Evolutionary conservation across 495 filamentous ascomycete species (phyloP), one percentile per base, ranked within the genome.

Genomic region (Penicillium malachiteum): DNA sequence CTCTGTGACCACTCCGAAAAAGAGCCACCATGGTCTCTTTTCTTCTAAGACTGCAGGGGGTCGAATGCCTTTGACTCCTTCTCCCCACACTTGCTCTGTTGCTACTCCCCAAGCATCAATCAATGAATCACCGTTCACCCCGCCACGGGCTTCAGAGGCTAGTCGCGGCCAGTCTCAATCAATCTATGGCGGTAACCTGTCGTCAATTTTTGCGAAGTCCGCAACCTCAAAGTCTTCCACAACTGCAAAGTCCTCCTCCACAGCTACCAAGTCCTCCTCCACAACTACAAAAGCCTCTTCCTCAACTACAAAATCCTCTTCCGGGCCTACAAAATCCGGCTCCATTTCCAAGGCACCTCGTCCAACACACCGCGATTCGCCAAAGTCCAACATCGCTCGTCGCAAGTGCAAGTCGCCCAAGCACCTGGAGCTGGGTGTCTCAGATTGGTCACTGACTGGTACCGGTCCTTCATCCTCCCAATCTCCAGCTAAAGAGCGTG

Each of bases 21-120:
- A 95, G 82, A 92, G 87, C 80, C 93, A 96, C 72, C 84, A 88
- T 73, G 90, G 90, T 50, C 81, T 96, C 64, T 97, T 98, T 78
- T 93, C 90, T 54, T 84, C 88, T 59, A 91, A 90, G 71, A 93
- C 91, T 64, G 94, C 91, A 64, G 93, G 92, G 69, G 91, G 92
- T 65, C 90, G 95, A 48, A 91, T 96, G 82, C 92, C 93, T 57
- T 75, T 97, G 63, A 96, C 94, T 1, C 95, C 94, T 11, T 97
- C 94, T 3, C 95, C 94, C 40, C 85, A 87, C 48, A 78, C 78
- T 35, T 75, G 78, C 16, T 75, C 35, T 37, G 72, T 55, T 80
- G 81, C 54, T 71, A 83, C 64, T 78, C 83, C 6, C 90, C 88
- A 37, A 11, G 53, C 52, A 35, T 50, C 40, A 13, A 52, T 48